These are phyloP conservation scores for Solanum hybrid DNA, from an alignment of 305 asterid species.

Conservation along the genomic window DNA sequence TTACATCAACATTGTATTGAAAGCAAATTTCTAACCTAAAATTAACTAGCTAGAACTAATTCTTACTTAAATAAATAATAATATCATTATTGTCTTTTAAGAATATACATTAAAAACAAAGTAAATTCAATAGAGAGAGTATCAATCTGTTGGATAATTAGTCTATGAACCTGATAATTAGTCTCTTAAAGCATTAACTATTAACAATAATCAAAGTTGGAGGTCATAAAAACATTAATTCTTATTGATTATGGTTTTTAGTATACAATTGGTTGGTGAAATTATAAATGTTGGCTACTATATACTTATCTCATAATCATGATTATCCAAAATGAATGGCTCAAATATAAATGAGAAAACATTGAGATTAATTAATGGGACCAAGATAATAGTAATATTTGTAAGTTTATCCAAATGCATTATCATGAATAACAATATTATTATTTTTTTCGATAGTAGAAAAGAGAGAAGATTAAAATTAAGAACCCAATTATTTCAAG, in stretches of 20 bases:
- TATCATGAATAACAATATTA: not conserved
- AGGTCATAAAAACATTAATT: not conserved
- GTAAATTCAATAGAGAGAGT: not conserved
- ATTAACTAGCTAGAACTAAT: not conserved
- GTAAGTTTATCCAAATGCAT: not conserved
- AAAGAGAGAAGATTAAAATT: not conserved
- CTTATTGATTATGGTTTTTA: not conserved
- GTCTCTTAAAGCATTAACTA: not conserved
- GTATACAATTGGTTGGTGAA: not conserved
- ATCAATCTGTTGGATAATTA: not conserved
- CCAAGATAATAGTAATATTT: not conserved
- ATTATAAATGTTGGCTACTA: not conserved
- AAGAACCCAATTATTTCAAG: not conserved
- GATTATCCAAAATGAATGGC: constrained; percentile 21
- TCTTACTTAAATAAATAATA: no score
- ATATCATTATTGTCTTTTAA: not conserved
- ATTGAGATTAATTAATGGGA: not conserved
- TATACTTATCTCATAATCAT: not conserved
- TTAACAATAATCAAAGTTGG: not conserved
- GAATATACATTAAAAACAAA: not conserved
- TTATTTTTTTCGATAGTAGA: not conserved
- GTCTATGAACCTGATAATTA: not conserved
- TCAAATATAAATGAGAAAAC: not conserved
- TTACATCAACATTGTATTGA: not conserved
- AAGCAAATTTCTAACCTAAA: not conserved